phyloP scores from a whole-genome alignment of 768 basidiomycete genomes.

The Amanita fuliginea region DNA sequence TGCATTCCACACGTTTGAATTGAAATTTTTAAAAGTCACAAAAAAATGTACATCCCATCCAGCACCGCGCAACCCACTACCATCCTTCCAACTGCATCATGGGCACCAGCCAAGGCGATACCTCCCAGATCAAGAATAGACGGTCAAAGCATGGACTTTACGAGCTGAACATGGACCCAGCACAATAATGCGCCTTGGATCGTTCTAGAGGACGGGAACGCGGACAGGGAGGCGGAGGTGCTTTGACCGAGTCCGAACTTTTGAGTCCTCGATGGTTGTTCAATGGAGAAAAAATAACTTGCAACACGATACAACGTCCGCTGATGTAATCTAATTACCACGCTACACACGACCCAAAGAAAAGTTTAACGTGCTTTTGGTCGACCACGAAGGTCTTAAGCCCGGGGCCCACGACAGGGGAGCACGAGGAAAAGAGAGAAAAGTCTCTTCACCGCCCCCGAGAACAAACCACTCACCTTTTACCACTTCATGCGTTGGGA shows the following conservation, averaged over 20 bases:
- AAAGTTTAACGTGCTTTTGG: too few species aligned
- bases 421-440: too few species aligned
- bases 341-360: too few species aligned
- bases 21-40: background rate
- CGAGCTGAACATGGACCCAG: constrained; percentile 21
- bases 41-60: constrained; percentile 24
- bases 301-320: constrained; percentile 17
- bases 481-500: too few species aligned
- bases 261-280: constrained; percentile 79
- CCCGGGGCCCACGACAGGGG: too few species aligned
- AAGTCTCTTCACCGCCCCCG: too few species aligned
- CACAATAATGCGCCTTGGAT: constrained; percentile 25
- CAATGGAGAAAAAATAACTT: constrained; percentile 14
- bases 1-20: too few species aligned
- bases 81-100: constrained; percentile 36
- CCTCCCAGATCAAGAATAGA: constrained; percentile 40
- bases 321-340: constrained; percentile 5
- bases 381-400: too few species aligned
- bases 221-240: constrained; percentile 82
- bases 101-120: constrained; percentile 63
- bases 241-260: constrained; percentile 86
- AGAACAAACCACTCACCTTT: too few species aligned
- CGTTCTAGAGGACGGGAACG: constrained; percentile 86
- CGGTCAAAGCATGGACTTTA: constrained; percentile 31
- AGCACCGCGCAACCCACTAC: constrained; percentile 17